These are phyloP conservation scores for Cladophialophora bantiana DNA, from an alignment of 2,329 filamentous ascomycete species.

Conservation along the genomic window DNA sequence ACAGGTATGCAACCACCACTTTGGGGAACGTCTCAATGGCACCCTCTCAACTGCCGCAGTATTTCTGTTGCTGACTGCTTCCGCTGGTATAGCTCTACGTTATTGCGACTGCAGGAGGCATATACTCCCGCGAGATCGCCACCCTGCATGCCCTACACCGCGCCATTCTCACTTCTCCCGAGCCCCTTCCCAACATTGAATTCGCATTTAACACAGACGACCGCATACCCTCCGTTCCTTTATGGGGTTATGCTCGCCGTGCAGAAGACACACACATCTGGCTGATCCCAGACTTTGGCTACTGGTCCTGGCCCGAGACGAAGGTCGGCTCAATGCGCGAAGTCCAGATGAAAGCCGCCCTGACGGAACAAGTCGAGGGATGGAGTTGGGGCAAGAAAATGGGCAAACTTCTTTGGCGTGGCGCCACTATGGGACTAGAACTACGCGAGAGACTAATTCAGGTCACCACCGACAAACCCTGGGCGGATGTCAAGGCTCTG, in stretches of 20 bases:
- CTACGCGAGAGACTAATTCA: constrained; percentile 51
- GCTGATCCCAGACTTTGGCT: constrained; percentile 63
- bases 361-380: constrained; percentile 28
- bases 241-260: constrained; percentile 55
- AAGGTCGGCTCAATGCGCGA: constrained; percentile 55
- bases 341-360: constrained; percentile 43
- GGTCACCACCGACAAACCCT: constrained; percentile 50
- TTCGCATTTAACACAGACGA: constrained; percentile 59
- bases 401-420: constrained; percentile 59
- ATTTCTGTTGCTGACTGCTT: constrained; percentile 4
- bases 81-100: constrained; percentile 44
- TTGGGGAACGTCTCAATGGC: neutral
- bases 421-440: constrained; percentile 50
- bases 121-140: constrained; percentile 46
- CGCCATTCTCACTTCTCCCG: constrained; percentile 52
- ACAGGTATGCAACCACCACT: constrained; percentile 34
- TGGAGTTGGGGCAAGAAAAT: constrained; percentile 46
- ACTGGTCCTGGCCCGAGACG: constrained; percentile 61
- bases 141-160: constrained; percentile 58
- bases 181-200: constrained; percentile 57
- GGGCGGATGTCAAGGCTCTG: constrained; percentile 55
- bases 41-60: neutral
- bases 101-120: constrained; percentile 44
- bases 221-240: constrained; percentile 44
- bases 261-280: constrained; percentile 52